Conservation (phyloP, 1,139 yeast genomes). For the Yamadazyma blattariae region DNA sequence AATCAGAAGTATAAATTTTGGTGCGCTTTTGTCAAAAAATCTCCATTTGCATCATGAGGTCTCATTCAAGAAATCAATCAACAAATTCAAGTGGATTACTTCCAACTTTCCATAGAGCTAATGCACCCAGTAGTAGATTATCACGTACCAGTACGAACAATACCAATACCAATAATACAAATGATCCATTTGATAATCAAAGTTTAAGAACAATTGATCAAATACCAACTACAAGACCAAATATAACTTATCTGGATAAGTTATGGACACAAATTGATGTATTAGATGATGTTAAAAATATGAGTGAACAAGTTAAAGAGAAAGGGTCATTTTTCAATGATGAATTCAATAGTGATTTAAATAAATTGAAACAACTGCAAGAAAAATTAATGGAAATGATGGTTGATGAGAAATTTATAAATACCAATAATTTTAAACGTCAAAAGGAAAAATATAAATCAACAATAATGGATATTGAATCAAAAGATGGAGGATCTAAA, state of each 20-base stretch:
- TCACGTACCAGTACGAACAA: constrained; percentile 28
- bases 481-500: constrained; percentile 1
- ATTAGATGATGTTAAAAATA: constrained; percentile 70
- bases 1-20: no score
- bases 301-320: constrained; percentile 54
- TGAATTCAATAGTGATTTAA: constrained; percentile 55
- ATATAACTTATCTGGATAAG: constrained; percentile 63
- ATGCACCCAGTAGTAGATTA: constrained; percentile 9
- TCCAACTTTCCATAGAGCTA: background rate
- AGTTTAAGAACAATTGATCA: constrained; percentile 41
- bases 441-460: constrained; percentile 23
- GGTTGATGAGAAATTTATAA: constrained; percentile 35
- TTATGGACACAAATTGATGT: constrained; percentile 89
- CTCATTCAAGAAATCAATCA: constrained; percentile 7
- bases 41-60: no score
- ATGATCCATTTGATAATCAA: constrained; percentile 18
- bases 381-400: constrained; percentile 56
- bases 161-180: constrained; percentile 15
- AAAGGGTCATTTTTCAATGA: constrained; percentile 63
- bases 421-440: constrained; percentile 12
- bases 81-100: constrained; percentile 1
- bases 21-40: no score
- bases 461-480: constrained; percentile 7
- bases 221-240: constrained; percentile 48
- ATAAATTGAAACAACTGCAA: constrained; percentile 58